Evolutionary conservation across 192 early-diverging fungal genomes (phyloP).

Genomic region (Gryganskiella cystojenkinii): DNA sequence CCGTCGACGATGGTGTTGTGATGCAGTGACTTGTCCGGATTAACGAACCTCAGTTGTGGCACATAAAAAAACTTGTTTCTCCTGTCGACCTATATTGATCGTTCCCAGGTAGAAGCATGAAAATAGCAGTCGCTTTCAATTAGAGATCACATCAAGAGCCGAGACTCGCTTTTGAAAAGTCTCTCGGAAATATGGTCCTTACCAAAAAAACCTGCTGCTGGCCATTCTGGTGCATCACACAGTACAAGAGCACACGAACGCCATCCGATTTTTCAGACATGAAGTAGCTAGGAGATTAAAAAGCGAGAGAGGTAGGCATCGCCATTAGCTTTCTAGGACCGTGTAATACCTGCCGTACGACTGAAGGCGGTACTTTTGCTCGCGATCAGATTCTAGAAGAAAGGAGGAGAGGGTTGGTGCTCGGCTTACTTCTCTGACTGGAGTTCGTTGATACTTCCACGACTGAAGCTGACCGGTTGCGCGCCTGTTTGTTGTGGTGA

Average conservation of each 20-base stretch:
- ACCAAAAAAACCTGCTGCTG: constrained; percentile 67
- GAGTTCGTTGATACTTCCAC: constrained; percentile 58
- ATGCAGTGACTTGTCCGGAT: constrained; percentile 64
- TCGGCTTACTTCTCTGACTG: constrained; percentile 68
- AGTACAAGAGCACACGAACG: constrained; percentile 68
- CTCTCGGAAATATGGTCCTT: too few species aligned
- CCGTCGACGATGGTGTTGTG: constrained; percentile 88
- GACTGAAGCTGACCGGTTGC: constrained; percentile 73
- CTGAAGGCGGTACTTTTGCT: too few species aligned
- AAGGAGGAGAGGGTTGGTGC: too few species aligned
- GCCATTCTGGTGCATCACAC: constrained; percentile 39
- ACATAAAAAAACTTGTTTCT: constrained; percentile 85
- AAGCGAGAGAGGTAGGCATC: background rate
- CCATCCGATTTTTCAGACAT: constrained; percentile 91
- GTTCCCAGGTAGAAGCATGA: background rate
- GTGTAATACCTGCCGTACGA: too few species aligned
- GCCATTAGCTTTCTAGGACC: too few species aligned
- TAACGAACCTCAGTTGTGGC: constrained; percentile 70
- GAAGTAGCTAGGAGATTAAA: constrained; percentile 63
- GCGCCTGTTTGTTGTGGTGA: constrained; percentile 61
- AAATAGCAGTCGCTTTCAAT: too few species aligned
- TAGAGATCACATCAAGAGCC: too few species aligned
- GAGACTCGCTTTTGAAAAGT: too few species aligned
- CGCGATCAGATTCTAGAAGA: too few species aligned
- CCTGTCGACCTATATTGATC: constrained; percentile 73